These are phyloP conservation scores for Cercis canadensis DNA, from an alignment of 306 rosid species.

Conservation along the genomic window DNA sequence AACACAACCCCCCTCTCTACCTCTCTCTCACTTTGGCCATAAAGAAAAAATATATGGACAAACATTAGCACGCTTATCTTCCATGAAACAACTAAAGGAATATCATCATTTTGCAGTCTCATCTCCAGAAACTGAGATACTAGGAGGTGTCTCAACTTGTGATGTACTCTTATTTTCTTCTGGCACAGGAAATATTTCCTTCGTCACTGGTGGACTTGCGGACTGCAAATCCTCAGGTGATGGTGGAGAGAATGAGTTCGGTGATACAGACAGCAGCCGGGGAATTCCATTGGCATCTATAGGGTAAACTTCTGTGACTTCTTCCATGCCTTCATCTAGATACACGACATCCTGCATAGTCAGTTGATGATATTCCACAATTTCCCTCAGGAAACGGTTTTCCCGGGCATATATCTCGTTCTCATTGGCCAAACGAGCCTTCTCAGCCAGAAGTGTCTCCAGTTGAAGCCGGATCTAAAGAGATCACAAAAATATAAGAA, in stretches of 20 bases:
- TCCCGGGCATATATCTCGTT: slow-evolving; percentile 87
- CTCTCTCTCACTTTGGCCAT: slow-evolving; percentile 31
- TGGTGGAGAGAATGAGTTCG: slow-evolving; percentile 41
- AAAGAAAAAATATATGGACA: slow-evolving; percentile 29
- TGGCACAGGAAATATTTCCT: slow-evolving; percentile 46
- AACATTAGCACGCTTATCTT: slow-evolving; percentile 40
- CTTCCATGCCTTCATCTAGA: slow-evolving; percentile 86
- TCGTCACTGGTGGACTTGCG: slow-evolving; percentile 29
- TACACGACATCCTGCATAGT: slow-evolving; percentile 96
- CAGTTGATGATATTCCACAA: slow-evolving; percentile 96
- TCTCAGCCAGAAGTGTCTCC: slow-evolving; percentile 94
- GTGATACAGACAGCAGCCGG: slow-evolving; percentile 48
- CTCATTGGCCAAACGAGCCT: slow-evolving; percentile 86
- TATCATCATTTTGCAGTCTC: slow-evolving; percentile 45
- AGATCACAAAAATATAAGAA: slow-evolving; percentile 22
- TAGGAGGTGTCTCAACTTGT: slow-evolving; percentile 45
- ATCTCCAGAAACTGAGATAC: slow-evolving; percentile 37
- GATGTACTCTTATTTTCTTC: slow-evolving; percentile 43
- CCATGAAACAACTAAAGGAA: slow-evolving; percentile 13
- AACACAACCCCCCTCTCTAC: slow-evolving; percentile 19
- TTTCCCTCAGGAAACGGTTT: slow-evolving; percentile 92
- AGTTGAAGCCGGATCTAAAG: slow-evolving; percentile 84
- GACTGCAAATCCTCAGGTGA: slow-evolving; percentile 44
- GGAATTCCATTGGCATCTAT: slow-evolving; percentile 45
- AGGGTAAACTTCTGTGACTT: slow-evolving; percentile 85